phyloP scores from a whole-genome alignment of 768 basidiomycete genomes.

The Russula compacta region DNA sequence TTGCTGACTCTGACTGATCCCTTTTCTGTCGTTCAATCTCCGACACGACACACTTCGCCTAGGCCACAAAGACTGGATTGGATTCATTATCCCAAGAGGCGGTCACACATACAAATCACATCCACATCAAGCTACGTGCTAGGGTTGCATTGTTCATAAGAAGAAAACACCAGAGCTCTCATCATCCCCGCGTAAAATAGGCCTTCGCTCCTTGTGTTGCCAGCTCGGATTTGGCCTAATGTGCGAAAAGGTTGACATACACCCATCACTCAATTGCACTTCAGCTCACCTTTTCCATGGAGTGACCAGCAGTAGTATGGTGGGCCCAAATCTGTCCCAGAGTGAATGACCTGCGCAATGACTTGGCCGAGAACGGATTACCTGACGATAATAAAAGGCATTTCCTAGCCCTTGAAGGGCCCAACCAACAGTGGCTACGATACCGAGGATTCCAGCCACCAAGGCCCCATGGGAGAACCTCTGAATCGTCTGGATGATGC shows the following conservation, averaged over 20 bases:
- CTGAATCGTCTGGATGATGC: constrained; percentile 86
- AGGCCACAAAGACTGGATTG: too few species aligned
- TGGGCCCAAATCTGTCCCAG: constrained; percentile 61
- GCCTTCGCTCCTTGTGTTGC: constrained; percentile 79
- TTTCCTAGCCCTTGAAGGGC: constrained; percentile 74
- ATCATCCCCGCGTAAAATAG: constrained; percentile 79
- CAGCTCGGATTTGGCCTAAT: constrained; percentile 74
- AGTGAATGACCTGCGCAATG: constrained; percentile 1
- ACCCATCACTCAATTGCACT: background rate
- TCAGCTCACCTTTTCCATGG: constrained; percentile 62
- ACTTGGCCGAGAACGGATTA: constrained; percentile 27
- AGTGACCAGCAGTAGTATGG: constrained; percentile 77
- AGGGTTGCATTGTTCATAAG: background rate
- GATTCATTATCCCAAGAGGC: background rate
- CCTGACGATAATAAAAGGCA: constrained; percentile 72
- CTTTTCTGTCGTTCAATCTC: constrained; percentile 31
- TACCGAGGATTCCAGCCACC: constrained; percentile 73
- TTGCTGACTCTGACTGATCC: constrained; percentile 19
- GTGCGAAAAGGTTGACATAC: constrained; percentile 6
- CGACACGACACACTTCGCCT: constrained; percentile 23
- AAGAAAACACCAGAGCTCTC: constrained; percentile 5
- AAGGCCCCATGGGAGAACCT: constrained; percentile 64
- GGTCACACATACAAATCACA: background rate
- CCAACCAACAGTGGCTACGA: constrained; percentile 83
- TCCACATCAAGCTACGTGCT: background rate